Base-by-base conservation (phyloP, 2,329 filamentous ascomycete genomes). In the Mycosphaerelloides madeirae region DNA sequence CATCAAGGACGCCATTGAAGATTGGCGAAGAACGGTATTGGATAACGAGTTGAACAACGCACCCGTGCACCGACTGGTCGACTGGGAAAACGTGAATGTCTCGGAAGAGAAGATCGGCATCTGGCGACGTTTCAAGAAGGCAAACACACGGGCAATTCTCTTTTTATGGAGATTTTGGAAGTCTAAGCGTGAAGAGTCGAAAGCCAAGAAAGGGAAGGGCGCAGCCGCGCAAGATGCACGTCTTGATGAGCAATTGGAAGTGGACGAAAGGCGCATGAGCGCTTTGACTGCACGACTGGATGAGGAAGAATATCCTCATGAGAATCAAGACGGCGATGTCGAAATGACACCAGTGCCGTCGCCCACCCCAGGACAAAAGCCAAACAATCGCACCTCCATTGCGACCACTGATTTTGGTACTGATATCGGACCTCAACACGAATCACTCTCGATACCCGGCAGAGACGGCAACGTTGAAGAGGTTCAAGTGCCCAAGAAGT, bases 1-100 rank as follows among this genome's bases (percentile, higher is more conserved):
- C 20, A 79, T 96, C 66, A 98, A 97, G 68, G 93, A 98, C 65
- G 93, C 83, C 14, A 84, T 97, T 52, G 93, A 98, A 68, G 93
- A 98, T 69, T 97, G 88, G 74, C 80, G 93, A 57, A 79, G 93
- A 68, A 97, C 91, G 0, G 75, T 89, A 32, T 81, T 96, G 33
- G 93, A 98, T 64, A 95, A 84, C 53, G 86, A 95, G 60, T 76
- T 98, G 50, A 98, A 98, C 69, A 97, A 98, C 63, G 93, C 93
- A 2, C 87, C 90, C 0, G 87, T 97, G 8, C 91, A 98, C 67
- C 82, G 91, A 47, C 74, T 98, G 15, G 75, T 88, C 11, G 84
- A 90, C 51, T 97, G 87, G 83, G 78, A 84, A 55, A 98, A 98
- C 58, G 89, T 96, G 57, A 98, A 98, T 57, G 87, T 90, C 12